phyloP scores from a whole-genome alignment of 257 asterid species.

The Scutellaria baicalensis region DNA sequence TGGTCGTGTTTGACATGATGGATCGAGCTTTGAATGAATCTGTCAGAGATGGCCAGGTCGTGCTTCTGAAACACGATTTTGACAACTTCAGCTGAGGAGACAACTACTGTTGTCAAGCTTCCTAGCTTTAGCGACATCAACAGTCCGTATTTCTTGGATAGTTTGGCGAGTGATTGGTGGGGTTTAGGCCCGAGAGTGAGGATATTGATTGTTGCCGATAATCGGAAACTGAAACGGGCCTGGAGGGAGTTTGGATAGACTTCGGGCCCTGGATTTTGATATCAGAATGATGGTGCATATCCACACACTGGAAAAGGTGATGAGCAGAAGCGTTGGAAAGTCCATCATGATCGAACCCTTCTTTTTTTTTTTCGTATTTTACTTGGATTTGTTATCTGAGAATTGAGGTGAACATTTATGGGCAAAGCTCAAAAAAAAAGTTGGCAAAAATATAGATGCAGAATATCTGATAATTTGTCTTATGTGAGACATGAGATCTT shows the following conservation, averaged over 20 bases:
- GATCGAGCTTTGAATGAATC: conserved; percentile 1
- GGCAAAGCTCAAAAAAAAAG: too few species aligned
- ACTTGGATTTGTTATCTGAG: too few species aligned
- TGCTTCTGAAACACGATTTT: conserved; percentile 7
- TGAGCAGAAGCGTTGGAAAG: not conserved
- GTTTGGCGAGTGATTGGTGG: conserved; percentile 19
- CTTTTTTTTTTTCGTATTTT: too few species aligned
- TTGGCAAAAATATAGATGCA: too few species aligned
- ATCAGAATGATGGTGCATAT: not conserved
- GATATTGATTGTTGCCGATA: conserved; percentile 22
- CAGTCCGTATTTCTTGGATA: conserved; percentile 15
- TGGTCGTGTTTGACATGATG: not conserved
- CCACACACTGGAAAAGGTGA: not conserved
- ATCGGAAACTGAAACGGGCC: conserved; percentile 12
- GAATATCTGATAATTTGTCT: too few species aligned
- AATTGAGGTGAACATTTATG: too few species aligned
- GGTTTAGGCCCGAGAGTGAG: conserved; percentile 13
- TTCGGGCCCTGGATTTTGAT: conserved; percentile 1
- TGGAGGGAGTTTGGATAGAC: conserved; percentile 11
- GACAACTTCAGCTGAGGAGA: conserved; percentile 15
- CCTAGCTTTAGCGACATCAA: conserved; percentile 19
- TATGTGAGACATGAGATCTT: too few species aligned
- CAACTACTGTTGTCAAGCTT: not conserved
- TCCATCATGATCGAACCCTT: not conserved
- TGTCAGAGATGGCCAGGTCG: conserved; percentile 3